Conservation (phyloP, 2,329 filamentous ascomycete genomes). For the Scopulariopsis brevicaulis region DNA sequence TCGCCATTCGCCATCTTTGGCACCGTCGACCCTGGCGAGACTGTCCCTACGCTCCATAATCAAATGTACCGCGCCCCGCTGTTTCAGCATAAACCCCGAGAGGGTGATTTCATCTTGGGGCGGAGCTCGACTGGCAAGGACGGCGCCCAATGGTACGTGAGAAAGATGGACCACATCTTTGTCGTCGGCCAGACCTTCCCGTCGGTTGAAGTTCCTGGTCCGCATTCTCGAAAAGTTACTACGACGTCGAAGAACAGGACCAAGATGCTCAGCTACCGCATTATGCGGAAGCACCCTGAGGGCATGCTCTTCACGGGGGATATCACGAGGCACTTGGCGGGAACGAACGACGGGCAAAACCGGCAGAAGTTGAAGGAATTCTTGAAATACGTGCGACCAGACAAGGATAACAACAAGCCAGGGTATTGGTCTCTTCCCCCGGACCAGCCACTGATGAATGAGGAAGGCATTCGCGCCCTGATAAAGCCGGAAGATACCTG, state of each 20-base stretch:
- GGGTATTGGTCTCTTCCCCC: constrained; percentile 69
- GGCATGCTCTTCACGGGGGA: constrained; percentile 64
- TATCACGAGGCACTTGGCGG: constrained; percentile 84
- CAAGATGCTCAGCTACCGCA: constrained; percentile 89
- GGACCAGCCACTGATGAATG: constrained; percentile 67
- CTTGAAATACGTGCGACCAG: constrained; percentile 77
- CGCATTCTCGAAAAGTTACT: constrained; percentile 88
- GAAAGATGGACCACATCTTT: constrained; percentile 83
- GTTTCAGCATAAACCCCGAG: constrained; percentile 71
- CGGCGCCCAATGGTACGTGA: constrained; percentile 73
- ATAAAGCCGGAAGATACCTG: constrained; percentile 95
- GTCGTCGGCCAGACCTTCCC: constrained; percentile 91
- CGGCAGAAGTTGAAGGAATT: constrained; percentile 96
- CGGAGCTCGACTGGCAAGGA: constrained; percentile 68
- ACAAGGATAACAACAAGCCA: constrained; percentile 32
- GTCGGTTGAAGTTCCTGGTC: constrained; percentile 82
- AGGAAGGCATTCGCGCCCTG: constrained; percentile 70
- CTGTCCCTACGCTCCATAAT: constrained; percentile 84
- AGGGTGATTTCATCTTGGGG: constrained; percentile 77
- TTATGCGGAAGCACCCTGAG: constrained; percentile 66
- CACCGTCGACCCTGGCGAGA: constrained; percentile 82
- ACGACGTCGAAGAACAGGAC: constrained; percentile 94
- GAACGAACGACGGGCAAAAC: constrained; percentile 90
- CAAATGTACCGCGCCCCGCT: constrained; percentile 91
- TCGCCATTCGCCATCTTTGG: constrained; percentile 95